These are phyloP conservation scores for Diplodia sapinea DNA, from an alignment of 2,329 filamentous ascomycete species.

Conservation along the genomic window DNA sequence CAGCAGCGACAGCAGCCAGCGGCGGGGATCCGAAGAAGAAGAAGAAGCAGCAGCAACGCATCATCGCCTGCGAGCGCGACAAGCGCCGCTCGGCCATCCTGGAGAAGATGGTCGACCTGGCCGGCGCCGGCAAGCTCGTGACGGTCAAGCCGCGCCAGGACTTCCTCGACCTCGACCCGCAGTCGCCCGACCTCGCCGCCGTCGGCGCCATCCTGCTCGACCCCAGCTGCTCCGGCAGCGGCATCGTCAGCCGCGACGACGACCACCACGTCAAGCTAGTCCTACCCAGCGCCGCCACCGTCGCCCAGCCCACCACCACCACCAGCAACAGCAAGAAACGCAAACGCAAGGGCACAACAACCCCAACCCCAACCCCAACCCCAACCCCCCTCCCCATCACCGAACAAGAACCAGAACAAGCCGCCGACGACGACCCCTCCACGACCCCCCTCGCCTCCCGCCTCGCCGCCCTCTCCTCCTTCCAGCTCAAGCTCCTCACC, in stretches of 20 bases:
- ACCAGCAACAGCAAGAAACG: slow-evolving; percentile 37
- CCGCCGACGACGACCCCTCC: slow-evolving; percentile 34
- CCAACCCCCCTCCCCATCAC: slow-evolving; percentile 39
- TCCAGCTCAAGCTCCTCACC: slow-evolving; percentile 80
- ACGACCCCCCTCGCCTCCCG: too few relatives aligned
- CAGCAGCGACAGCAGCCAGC: neutral
- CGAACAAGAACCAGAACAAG: slow-evolving; percentile 43
- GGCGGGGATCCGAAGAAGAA: neutral
- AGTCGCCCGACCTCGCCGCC: slow-evolving; percentile 58
- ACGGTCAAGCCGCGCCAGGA: slow-evolving; percentile 76
- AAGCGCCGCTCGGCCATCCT: slow-evolving; percentile 72
- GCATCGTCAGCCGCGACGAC: slow-evolving; percentile 90
- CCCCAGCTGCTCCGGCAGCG: slow-evolving; percentile 93
- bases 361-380: slow-evolving; percentile 34
- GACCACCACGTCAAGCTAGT: slow-evolving; percentile 50
- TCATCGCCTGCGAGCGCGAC: slow-evolving; percentile 85
- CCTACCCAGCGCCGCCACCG: slow-evolving; percentile 52
- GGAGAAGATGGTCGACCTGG: slow-evolving; percentile 80
- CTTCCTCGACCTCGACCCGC: slow-evolving; percentile 80
- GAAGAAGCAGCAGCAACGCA: slow-evolving; percentile 49
- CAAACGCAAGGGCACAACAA: slow-evolving; percentile 37
- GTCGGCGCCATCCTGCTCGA: slow-evolving; percentile 87
- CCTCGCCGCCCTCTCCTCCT: slow-evolving; percentile 74
- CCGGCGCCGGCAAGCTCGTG: slow-evolving; percentile 71
- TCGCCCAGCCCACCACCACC: slow-evolving; percentile 33